phyloP scores from a whole-genome alignment of 441 rosid species.

The Erysimum pusillum region DNA sequence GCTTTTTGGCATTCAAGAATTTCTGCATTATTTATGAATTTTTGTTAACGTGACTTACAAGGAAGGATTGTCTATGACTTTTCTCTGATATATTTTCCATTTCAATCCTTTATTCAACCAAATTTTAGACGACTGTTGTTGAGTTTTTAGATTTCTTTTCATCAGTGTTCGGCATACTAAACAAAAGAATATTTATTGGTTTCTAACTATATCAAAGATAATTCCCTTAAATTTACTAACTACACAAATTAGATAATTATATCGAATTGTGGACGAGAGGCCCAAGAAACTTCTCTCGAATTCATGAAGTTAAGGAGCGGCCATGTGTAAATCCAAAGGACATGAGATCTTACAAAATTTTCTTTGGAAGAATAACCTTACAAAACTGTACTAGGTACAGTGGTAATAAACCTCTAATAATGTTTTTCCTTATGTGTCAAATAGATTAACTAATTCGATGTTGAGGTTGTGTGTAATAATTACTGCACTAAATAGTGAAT shows the following conservation, averaged over 20 bases:
- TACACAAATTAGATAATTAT: not conserved
- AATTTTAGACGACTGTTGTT: not conserved
- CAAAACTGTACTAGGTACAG: conserved; percentile 30
- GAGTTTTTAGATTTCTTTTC: no score
- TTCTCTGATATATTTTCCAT: not conserved
- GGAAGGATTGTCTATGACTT: not conserved
- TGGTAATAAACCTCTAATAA: not conserved
- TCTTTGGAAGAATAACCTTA: conserved; percentile 35
- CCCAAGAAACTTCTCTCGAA: conserved; percentile 11
- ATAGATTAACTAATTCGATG: not conserved
- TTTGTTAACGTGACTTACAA: conserved; percentile 27
- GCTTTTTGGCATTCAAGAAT: conserved; percentile 22
- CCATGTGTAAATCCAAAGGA: conserved; percentile 38
- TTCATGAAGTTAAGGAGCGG: conserved; percentile 23
- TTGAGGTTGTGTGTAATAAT: conserved; percentile 14
- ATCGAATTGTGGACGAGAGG: not conserved
- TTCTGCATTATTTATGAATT: conserved; percentile 21
- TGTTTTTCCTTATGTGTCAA: not conserved
- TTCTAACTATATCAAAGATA: no score
- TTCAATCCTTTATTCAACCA: not conserved
- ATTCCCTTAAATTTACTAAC: not conserved
- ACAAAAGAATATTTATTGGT: no score
- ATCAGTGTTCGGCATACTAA: no score
- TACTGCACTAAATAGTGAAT: not conserved
- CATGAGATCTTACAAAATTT: conserved; percentile 38